Evolutionary conservation across 2,329 filamentous ascomycete genomes (phyloP).

Genomic region (Xylaria sp.): DNA sequence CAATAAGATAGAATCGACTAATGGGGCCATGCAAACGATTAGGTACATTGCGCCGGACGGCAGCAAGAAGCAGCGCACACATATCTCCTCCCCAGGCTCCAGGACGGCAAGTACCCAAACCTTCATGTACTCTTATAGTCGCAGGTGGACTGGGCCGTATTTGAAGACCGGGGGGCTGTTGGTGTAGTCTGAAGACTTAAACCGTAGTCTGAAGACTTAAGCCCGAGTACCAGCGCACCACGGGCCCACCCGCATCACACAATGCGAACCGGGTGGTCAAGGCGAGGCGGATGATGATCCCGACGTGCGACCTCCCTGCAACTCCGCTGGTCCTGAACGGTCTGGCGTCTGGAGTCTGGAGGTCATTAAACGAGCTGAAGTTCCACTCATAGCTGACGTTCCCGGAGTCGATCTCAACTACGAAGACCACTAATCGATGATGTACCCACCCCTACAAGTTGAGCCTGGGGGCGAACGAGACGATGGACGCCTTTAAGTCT

Average conservation of each 20-base stretch:
- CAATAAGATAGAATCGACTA: constrained; percentile 48
- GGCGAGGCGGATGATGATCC: constrained; percentile 52
- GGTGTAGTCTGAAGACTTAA: constrained; percentile 7
- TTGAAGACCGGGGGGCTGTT: not conserved
- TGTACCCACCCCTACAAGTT: constrained; percentile 32
- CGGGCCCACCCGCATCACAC: too few species aligned
- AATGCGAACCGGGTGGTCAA: constrained; percentile 50
- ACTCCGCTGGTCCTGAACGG: constrained; percentile 51
- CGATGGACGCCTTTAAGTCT: not conserved
- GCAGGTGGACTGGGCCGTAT: constrained; percentile 41
- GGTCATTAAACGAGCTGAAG: constrained; percentile 42
- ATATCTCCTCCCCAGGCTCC: constrained; percentile 53
- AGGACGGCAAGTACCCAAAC: constrained; percentile 47
- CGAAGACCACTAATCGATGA: constrained; percentile 38
- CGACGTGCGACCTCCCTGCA: constrained; percentile 43
- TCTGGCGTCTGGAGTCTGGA: constrained; percentile 51
- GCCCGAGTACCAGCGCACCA: too few species aligned
- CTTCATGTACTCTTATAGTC: constrained; percentile 55
- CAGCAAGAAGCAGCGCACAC: constrained; percentile 54
- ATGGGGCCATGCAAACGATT: constrained; percentile 17
- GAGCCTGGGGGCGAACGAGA: constrained; percentile 26
- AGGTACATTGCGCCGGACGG: constrained; percentile 40
- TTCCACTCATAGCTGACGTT: constrained; percentile 41
- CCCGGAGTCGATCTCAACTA: constrained; percentile 50
- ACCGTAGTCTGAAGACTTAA: not conserved